These are phyloP conservation scores for Torrubiella hemipterigena DNA, from an alignment of 2,329 filamentous ascomycete genomes.

Conservation along the genomic window DNA sequence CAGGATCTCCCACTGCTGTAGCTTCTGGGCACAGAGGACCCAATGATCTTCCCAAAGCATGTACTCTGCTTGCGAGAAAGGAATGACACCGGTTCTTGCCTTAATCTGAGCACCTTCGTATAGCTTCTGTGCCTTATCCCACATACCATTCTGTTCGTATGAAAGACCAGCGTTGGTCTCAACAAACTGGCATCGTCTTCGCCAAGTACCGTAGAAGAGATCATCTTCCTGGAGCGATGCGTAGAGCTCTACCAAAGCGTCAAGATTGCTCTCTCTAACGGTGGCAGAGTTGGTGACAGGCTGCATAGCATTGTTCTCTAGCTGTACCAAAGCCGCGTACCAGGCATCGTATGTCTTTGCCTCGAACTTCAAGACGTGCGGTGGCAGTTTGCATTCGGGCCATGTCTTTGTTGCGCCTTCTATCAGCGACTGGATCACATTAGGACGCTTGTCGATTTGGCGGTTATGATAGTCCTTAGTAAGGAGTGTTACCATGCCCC, in stretches of 20 bases:
- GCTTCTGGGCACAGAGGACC: constrained; percentile 92
- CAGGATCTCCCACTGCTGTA: constrained; percentile 98
- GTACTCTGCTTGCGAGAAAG: constrained; percentile 93
- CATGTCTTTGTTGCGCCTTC: constrained; percentile 76
- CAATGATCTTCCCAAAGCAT: constrained; percentile 99
- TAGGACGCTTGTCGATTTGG: constrained; percentile 89
- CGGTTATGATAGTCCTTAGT: constrained; percentile 93
- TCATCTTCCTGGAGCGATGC: constrained; percentile 87
- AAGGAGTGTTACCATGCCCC: constrained; percentile 77
- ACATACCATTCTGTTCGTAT: constrained; percentile 98
- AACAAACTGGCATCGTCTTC: constrained; percentile 86
- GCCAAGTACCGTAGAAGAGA: constrained; percentile 95
- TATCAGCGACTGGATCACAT: constrained; percentile 85
- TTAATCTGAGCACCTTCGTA: constrained; percentile 97
- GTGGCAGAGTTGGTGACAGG: constrained; percentile 74
- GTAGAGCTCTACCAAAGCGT: constrained; percentile 91
- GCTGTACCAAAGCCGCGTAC: constrained; percentile 86
- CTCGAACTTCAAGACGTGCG: constrained; percentile 91
- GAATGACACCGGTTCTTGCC: constrained; percentile 87
- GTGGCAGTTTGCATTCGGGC: constrained; percentile 84
- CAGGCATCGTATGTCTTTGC: constrained; percentile 91
- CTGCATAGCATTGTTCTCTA: constrained; percentile 79
- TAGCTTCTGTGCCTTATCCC: constrained; percentile 96
- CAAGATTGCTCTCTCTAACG: constrained; percentile 86
- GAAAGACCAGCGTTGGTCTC: constrained; percentile 96